Percentiles rank a stretch among this genome's conserved stretches.
phyloP scores from a whole-genome alignment of 805 yeast genomes.

The Candida argentea region DNA sequence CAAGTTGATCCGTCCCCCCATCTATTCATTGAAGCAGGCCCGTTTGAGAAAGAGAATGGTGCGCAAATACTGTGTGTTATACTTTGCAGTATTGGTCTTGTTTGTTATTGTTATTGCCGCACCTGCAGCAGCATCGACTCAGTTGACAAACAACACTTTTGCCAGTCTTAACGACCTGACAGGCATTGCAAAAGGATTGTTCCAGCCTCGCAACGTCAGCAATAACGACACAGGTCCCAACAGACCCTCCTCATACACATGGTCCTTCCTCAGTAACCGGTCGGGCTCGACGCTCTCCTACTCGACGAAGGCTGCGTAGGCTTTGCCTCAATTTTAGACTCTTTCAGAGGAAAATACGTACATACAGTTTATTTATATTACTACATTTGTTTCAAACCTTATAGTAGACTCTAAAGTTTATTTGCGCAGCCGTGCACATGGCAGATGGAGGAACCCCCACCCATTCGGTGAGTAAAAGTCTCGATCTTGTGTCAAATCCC shows the following conservation, averaged over 20 bases:
- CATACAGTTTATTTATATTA: slow-evolving; percentile 1
- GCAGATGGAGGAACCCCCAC: no score
- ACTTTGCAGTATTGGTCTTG: slow-evolving; percentile 56
- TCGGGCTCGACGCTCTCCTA: slow-evolving; percentile 46
- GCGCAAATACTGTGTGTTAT: slow-evolving; percentile 79
- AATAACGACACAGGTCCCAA: slow-evolving; percentile 76
- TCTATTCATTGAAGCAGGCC: slow-evolving; percentile 92
- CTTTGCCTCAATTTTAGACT: background rate
- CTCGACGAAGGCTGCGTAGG: slow-evolving; percentile 43
- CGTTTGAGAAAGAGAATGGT: slow-evolving; percentile 97
- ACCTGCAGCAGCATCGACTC: slow-evolving; percentile 78
- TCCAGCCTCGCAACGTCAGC: slow-evolving; percentile 79
- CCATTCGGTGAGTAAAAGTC: no score
- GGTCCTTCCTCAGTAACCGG: slow-evolving; percentile 39
- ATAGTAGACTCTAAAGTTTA: no score
- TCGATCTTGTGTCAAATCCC: no score
- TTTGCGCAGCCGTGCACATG: no score
- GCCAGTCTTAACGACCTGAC: slow-evolving; percentile 25
- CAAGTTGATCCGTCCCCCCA: slow-evolving; percentile 95
- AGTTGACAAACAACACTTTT: slow-evolving; percentile 32
- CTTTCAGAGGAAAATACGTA: slow-evolving; percentile 1
- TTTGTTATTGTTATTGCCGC: slow-evolving; percentile 76
- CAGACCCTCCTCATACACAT: slow-evolving; percentile 21
- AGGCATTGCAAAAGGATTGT: slow-evolving; percentile 44
- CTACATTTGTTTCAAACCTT: slow-evolving; percentile 2